phyloP scores from a whole-genome alignment of 306 rosid genomes.

The Cyclanthera cordifolia region DNA sequence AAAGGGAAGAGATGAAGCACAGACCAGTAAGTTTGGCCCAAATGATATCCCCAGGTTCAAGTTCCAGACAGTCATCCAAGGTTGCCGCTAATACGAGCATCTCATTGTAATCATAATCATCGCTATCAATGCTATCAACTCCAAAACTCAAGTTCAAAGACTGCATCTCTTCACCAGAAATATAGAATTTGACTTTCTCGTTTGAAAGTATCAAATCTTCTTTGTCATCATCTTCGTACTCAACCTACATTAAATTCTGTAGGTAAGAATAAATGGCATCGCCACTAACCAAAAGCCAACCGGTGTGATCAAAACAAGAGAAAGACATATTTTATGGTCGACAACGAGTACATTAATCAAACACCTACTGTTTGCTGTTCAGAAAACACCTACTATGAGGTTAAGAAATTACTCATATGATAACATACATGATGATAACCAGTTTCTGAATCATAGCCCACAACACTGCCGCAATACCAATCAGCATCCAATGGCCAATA shows the following conservation, averaged over 20 bases:
- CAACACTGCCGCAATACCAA: constrained; percentile 54
- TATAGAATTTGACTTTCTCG: constrained; percentile 60
- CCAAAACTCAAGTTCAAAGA: constrained; percentile 49
- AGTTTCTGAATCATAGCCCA: constrained; percentile 42
- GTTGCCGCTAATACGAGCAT: constrained; percentile 91
- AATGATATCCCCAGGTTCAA: constrained; percentile 78
- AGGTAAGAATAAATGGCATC: neutral
- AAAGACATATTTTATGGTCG: neutral
- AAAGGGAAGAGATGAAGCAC: constrained; percentile 21
- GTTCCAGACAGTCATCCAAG: constrained; percentile 73
- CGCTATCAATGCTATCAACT: constrained; percentile 37
- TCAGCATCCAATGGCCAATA: constrained; percentile 89
- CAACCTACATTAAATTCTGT: constrained; percentile 41
- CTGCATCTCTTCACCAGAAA: constrained; percentile 75
- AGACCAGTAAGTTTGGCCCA: constrained; percentile 99
- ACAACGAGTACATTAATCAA: neutral
- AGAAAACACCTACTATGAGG: neutral
- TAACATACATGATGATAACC: constrained; percentile 58
- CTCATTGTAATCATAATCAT: constrained; percentile 71
- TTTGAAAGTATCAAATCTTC: constrained; percentile 60
- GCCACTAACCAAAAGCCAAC: neutral
- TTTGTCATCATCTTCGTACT: constrained; percentile 67
- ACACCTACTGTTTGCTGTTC: no score
- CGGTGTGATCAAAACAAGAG: constrained; percentile 1
- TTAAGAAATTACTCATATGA: constrained; percentile 7